Evolutionary conservation across 1,139 yeast genomes (phyloP), one percentile per base, ranked within the genome.

Genomic region (Debaryomyces psychrophilus): DNA sequence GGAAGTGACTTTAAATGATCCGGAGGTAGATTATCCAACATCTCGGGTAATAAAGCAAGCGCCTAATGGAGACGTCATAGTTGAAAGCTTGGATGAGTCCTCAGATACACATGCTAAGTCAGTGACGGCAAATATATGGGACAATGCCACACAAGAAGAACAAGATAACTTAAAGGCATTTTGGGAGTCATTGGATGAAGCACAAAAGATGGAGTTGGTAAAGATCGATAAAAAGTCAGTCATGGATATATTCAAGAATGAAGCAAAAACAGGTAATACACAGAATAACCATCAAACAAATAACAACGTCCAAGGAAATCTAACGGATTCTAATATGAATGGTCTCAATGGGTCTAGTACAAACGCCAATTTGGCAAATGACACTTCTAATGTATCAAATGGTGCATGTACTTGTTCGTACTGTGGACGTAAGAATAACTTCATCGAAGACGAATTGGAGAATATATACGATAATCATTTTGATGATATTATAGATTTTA

Each of bases 381-480:
- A 39, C 42, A 48, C 27, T 43, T 43, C 33, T 33, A 47, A 38
- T 28, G 15, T 38, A 26, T 29, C 43, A 37, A 39, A 50, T n/a
- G 53, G 50, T 26, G 53, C 53, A 36, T 90, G 97, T 62, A 77
- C 83, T 47, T 92, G 98, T 62, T 71, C 83, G 5, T 83, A 83
- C 26, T 92, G 98, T 67, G 96, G 95, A 1, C 78, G 90, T 44
- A 83, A 87, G 54, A 82, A 85, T 54, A 70, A 76, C 50, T 82
- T 90, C 26, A 81, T 90, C 54, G 95, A 88, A 58, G 85, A 83
- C 53, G 96, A 89, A 59, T 77, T 92, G 59, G 92, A 71, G 50
- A 67, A 58, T 48, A 65, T 70, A 15, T 73, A 71, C 47, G 77
- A 87, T 56, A 81, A 82, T 45, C 80, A 90, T 39, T 90, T 88